Evolutionary conservation across 192 early-diverging fungal genomes (phyloP).

Genomic region (Geranomyces variabilis): DNA sequence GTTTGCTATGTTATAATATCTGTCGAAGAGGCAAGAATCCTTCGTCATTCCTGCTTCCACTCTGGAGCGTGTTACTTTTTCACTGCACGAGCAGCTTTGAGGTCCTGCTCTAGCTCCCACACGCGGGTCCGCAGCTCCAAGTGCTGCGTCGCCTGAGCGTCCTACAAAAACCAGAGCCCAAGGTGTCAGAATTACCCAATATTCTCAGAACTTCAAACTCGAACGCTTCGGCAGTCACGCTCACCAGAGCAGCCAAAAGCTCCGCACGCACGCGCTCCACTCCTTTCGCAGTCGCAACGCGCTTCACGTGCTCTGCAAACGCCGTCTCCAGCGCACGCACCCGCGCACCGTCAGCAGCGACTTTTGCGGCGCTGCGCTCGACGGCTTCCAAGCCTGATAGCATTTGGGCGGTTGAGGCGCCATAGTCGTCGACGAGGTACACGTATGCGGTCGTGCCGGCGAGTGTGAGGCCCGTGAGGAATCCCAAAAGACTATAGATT

Average conservation of each 20-base stretch:
- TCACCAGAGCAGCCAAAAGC: slow-evolving; percentile 35
- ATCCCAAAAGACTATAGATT: slow-evolving; percentile 17
- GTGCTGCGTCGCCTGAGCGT: slow-evolving; percentile 48
- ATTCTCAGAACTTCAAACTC: no score
- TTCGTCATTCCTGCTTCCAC: no score
- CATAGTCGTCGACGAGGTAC: slow-evolving; percentile 87
- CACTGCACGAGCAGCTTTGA: slow-evolving; percentile 21
- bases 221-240: no score
- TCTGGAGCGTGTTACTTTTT: no score
- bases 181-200: no score
- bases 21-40: no score
- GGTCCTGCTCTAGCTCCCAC: slow-evolving; percentile 65
- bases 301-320: slow-evolving; percentile 56
- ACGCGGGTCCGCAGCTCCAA: slow-evolving; percentile 84
- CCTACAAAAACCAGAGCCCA: background rate
- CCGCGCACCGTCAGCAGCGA: slow-evolving; percentile 74
- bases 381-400: slow-evolving; percentile 79
- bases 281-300: slow-evolving; percentile 62
- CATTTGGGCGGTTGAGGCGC: slow-evolving; percentile 68
- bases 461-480: slow-evolving; percentile 29
- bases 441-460: slow-evolving; percentile 66
- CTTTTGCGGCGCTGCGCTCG: slow-evolving; percentile 74
- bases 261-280: slow-evolving; percentile 38
- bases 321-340: slow-evolving; percentile 77
- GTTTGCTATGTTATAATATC: no score